Evolutionary conservation across 345 rosid genomes (phyloP), one percentile per base, ranked within the genome.

Genomic region (Mallotus nudiflorus): DNA sequence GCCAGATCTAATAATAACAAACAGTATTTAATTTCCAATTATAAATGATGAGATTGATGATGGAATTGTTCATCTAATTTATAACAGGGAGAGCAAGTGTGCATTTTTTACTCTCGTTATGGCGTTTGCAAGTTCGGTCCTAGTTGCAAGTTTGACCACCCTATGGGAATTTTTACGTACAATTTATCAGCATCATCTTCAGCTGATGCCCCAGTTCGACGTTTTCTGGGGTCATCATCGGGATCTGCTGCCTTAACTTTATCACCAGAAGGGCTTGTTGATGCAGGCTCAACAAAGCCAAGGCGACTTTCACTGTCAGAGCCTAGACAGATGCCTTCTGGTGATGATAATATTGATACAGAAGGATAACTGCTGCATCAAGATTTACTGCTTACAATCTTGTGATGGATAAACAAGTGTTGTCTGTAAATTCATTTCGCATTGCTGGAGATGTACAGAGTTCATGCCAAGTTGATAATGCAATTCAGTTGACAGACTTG

Each of bases 41-140:
- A n/a, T n/a, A n/a, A n/a, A n/a, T n/a, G n/a, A n/a, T 46, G 65
- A 33, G 49, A 60, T 57, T 79, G 75, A 73, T 69, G 63, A 73
- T 70, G 62, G 44, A 59, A 57, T 51, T 73, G 45, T 50, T 53
- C 54, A 24, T 45, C 59, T 48, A 19, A 51, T 24, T 76, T 72
- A 65, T 37, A 55, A 78, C 86, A 92, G 98, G 99, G 96, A 71
- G 99, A 92, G 74, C 93, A 97, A 11, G 46, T 89, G 72, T 95
- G 99, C 82, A 87, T 86, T 81, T 95, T 95, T 82, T 95, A 92
- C 76, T 86, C 90, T 58, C 98, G 96, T 29, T 92, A 95, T 67
- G 98, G 99, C 58, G 91, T 91, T 68, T 95, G 99, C 94, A 95
- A 95, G 79, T 95, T 95, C 78, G 99, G 98, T 61, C 97, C 98